Base-by-base conservation (phyloP, 495 filamentous ascomycete species). In the Aspergillus panamensis region DNA sequence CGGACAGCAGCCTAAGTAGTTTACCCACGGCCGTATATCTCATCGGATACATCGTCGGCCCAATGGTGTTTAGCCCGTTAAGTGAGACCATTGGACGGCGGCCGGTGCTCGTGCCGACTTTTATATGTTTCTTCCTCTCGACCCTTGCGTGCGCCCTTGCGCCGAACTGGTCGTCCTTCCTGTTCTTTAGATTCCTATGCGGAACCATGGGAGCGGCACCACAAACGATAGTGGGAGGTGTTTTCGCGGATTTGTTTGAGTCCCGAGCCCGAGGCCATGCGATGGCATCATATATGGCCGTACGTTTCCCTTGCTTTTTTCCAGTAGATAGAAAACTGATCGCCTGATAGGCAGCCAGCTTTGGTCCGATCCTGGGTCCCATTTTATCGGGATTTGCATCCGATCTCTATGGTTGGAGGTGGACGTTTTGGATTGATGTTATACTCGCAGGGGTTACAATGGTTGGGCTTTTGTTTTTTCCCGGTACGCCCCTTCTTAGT, bases 11-110 rank as follows among this genome's bases (percentile, higher is more conserved):
- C 7, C 76, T 83, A 39, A 77, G 83, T 39, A 83, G 87, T 17
- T 75, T 94, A 7, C 89, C 89, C 10, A 89, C 88, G 0, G 88
- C 87, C 0, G 81, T 91, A 1, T 94, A 84, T 56, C 74, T 92
- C 0, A 76, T 91, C 21, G 90, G 87, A 31, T 90, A 89, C 59
- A 75, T 85, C 12, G 65, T 87, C 13, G 87, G 86, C 0, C 85
- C 87, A 1, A 51, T 89, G 10, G 57, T 86, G 4, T 89, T 86
- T 69, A 87, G 85, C 1, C 88, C 88, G 0, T 63, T 91, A 10
- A 88, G 84, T 60, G 88, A 92, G 63, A 80, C 84, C 1, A 83
- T 86, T 61, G 88, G 89, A 14, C 77, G 89, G n/a, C 82, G 77
- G 63, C 68, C 72, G 8, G 78, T 89, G 37, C 85, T 87, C 58